Evolutionary conservation across 1,139 yeast species (phyloP).

Genomic region (Pichia inconspicua): DNA sequence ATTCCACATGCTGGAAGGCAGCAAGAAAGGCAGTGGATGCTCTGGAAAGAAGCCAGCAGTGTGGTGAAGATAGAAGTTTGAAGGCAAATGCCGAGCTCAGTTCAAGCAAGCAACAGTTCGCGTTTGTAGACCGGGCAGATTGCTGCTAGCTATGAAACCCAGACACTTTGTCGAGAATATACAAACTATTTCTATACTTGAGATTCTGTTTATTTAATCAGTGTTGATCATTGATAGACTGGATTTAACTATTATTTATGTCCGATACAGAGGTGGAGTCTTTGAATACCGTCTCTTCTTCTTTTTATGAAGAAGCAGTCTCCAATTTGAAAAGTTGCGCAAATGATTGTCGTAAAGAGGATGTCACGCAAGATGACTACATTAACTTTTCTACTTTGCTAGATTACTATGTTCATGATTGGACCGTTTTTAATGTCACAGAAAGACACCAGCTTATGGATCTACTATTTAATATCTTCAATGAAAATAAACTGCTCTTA

Average conservation of each 20-base stretch:
- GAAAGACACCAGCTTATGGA: conserved; percentile 41
- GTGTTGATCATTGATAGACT: no score
- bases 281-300: conserved; percentile 15
- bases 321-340: conserved; percentile 20
- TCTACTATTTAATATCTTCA: conserved; percentile 37
- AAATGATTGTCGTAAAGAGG: conserved; percentile 22
- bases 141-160: background rate
- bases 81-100: no score
- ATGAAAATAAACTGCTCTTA: conserved; percentile 40
- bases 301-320: conserved; percentile 13
- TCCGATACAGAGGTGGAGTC: conserved; percentile 23
- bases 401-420: conserved; percentile 52
- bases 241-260: conserved; percentile 7
- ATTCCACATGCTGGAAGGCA: background rate
- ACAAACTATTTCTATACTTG: no score
- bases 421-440: conserved; percentile 36
- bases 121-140: background rate
- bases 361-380: conserved; percentile 40
- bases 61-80: background rate
- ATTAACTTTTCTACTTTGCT: conserved; percentile 65
- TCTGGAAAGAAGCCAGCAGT: background rate
- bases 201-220: no score
- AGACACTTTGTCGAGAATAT: background rate
- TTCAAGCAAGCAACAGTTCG: background rate
- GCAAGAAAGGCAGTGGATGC: background rate